Evolutionary conservation across 2,329 filamentous ascomycete species (phyloP).

Genomic region (Trichoderma sp.): DNA sequence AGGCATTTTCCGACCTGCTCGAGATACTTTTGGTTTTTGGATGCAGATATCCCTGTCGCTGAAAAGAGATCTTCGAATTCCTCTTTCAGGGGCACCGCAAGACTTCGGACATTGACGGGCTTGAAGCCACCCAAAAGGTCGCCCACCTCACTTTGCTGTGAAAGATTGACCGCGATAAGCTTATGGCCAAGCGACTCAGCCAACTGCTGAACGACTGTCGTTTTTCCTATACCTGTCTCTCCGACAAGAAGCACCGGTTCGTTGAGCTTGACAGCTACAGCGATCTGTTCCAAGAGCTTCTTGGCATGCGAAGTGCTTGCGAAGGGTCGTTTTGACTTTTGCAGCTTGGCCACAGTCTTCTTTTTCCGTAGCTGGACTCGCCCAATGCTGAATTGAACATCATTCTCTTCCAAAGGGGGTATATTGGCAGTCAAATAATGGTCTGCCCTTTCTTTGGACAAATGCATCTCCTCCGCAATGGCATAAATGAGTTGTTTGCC

Average conservation of each 20-base stretch:
- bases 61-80: conserved; percentile 90
- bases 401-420: conserved; percentile 64
- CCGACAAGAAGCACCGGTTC: conserved; percentile 94
- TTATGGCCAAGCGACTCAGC: conserved; percentile 81
- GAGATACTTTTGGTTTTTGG: conserved; percentile 84
- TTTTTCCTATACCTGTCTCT: conserved; percentile 98
- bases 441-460: conserved; percentile 77
- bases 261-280: conserved; percentile 74
- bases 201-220: conserved; percentile 90
- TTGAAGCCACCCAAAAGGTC: conserved; percentile 96
- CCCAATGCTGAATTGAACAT: conserved; percentile 60
- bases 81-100: conserved; percentile 87
- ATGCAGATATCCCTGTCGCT: conserved; percentile 77
- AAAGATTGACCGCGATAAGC: conserved; percentile 90
- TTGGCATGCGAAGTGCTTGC: conserved; percentile 85
- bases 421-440: conserved; percentile 74
- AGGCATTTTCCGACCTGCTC: conserved; percentile 77
- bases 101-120: conserved; percentile 82
- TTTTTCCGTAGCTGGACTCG: conserved; percentile 62
- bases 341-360: conserved; percentile 47
- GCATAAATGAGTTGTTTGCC: conserved; percentile 60
- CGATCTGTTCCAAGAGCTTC: conserved; percentile 82
- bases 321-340: conserved; percentile 65
- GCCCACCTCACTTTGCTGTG: conserved; percentile 96
- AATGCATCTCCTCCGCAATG: conserved; percentile 83